Percentiles rank a stretch among this genome's conserved stretches.
Conservation (phyloP, 805 yeast species). For the Suhomyces sp. region DNA sequence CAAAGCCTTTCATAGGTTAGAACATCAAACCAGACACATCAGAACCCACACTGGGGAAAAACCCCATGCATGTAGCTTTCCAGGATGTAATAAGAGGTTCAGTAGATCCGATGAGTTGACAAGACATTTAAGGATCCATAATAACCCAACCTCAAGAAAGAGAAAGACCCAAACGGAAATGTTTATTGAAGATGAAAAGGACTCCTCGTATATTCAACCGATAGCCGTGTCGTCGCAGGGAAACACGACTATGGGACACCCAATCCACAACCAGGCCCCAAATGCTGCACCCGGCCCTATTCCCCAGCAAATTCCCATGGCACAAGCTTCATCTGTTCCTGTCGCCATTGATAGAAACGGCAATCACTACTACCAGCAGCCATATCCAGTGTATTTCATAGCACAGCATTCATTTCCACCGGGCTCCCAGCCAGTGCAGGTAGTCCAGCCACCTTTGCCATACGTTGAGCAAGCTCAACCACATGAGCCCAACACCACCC, state of each 20-base stretch:
- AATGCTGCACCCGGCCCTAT: not conserved
- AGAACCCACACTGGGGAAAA: slow-evolving; percentile 81
- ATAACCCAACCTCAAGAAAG: slow-evolving; percentile 64
- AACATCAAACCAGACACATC: slow-evolving; percentile 76
- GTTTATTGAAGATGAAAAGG: slow-evolving; percentile 5
- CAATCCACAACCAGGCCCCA: not conserved
- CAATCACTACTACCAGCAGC: slow-evolving; percentile 28
- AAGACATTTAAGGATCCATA: slow-evolving; percentile 69
- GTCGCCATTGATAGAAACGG: slow-evolving; percentile 20
- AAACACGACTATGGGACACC: not conserved
- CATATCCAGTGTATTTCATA: slow-evolving; percentile 38
- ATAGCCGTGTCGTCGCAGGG: not conserved
- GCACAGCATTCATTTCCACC: slow-evolving; percentile 15
- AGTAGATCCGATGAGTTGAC: slow-evolving; percentile 73
- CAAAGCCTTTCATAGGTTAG: slow-evolving; percentile 71
- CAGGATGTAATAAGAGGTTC: slow-evolving; percentile 66
- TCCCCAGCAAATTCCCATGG: not conserved
- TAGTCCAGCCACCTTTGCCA: not conserved
- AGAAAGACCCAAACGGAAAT: slow-evolving; percentile 40
- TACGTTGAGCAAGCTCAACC: not conserved
- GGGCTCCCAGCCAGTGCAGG: not conserved
- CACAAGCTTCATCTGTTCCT: slow-evolving; percentile 3
- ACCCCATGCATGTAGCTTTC: slow-evolving; percentile 73
- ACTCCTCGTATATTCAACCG: not conserved
- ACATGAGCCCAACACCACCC: not conserved